Conservation (phyloP, 2,329 filamentous ascomycete genomes). For the Malbranchea cinnamomea region DNA sequence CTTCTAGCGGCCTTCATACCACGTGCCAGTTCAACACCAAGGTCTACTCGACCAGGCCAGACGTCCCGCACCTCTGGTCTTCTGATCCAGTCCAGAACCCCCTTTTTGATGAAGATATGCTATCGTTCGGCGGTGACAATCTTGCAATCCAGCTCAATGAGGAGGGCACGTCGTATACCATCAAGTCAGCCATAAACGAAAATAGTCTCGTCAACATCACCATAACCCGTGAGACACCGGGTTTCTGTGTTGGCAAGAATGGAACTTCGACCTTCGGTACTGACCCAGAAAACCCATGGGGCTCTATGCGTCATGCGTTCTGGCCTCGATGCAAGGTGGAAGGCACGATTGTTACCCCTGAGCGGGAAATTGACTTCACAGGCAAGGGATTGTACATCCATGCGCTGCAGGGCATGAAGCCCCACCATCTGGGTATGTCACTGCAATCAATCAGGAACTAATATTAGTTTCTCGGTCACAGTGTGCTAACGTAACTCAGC, state of each 20-base stretch:
- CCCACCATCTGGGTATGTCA: conserved; percentile 67
- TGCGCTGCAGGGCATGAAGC: conserved; percentile 96
- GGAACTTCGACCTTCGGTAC: conserved; percentile 78
- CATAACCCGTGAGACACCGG: conserved; percentile 59
- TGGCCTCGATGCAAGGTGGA: conserved; percentile 78
- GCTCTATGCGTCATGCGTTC: conserved; percentile 79
- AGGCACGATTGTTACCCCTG: conserved; percentile 70
- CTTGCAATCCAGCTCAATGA: conserved; percentile 73
- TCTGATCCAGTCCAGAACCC: conserved; percentile 64
- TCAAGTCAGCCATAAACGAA: conserved; percentile 80
- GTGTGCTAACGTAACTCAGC: conserved; percentile 29
- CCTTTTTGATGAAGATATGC: conserved; percentile 71
- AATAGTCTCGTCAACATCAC: conserved; percentile 74
- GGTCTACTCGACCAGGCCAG: conserved; percentile 62
- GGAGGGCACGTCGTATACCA: conserved; percentile 65
- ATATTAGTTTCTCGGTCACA: background rate
- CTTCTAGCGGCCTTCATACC: conserved; percentile 62
- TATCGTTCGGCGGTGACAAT: conserved; percentile 72
- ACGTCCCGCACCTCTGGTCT: conserved; percentile 67
- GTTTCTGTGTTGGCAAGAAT: conserved; percentile 71
- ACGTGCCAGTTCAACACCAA: conserved; percentile 93
- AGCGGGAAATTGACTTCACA: conserved; percentile 66
- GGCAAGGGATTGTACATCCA: conserved; percentile 69
- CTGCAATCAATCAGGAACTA: conserved; percentile 1
- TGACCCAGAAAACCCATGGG: conserved; percentile 76